Base-by-base conservation (phyloP, 148 eudicot genomes). In the Fagopyrum tataricum region DNA sequence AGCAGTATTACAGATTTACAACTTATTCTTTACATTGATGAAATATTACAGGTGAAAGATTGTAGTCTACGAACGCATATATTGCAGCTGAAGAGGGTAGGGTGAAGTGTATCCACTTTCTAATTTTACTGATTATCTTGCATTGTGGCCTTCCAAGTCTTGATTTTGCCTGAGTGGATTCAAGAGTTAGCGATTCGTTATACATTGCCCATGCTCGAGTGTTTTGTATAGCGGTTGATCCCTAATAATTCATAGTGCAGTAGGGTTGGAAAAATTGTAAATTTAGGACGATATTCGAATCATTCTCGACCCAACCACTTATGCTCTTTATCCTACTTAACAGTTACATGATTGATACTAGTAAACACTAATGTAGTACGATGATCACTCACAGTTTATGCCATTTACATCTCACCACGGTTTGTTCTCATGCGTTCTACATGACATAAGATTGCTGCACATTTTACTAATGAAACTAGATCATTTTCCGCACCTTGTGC, bases 51-150 rank as follows among this genome's bases (percentile, higher is more conserved):
- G 98, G 96, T 87, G 73, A 79, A 72, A 64, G 82, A 90, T 78
- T 90, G 88, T 77, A 89, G 96, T 80, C 78, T 93, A 78, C 82
- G 87, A 81, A 84, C 86, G 13, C 89, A 90, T 23, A 73, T 81
- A 67, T 72, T 90, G 76, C 98, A 88, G 79, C 74, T 81, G 71
- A 80, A 75, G 78, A 40, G 67, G 11, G 3, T 24, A 31, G 41
- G 37, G 3, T 58, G n/a, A 61, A 52, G 58, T n/a, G 18, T 52
- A 6, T 6, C 21, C 7, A 52, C 6, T 21, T 31, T 31, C 37
- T 31, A 31, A 31, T 49, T 18, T 49, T 12, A 49, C 21, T 52
- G 21, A 52, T 7, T 21, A 52, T 52, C 58, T 52, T 15, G 18
- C 58, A 52, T 17, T 4, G 58, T n/a, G 58, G 58, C 58, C 58